Conservation (phyloP, 106 monocot species). For the Phalaenopsis equestris region DNA sequence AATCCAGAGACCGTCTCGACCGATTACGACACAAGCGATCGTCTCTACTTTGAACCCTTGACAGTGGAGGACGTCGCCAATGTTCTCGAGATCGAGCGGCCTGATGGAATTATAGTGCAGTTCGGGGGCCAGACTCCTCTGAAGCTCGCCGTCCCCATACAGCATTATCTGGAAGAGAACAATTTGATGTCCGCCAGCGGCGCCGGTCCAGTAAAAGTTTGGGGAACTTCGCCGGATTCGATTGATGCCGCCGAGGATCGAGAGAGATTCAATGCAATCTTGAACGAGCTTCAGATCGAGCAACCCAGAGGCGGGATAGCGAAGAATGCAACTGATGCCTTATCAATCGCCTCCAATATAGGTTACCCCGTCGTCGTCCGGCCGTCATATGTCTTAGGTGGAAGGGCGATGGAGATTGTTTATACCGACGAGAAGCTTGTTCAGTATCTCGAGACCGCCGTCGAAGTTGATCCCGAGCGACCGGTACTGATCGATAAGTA, state of each 20-base stretch:
- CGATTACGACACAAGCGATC: slow-evolving; percentile 95
- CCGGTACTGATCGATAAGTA: slow-evolving; percentile 92
- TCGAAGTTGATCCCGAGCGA: slow-evolving; percentile 85
- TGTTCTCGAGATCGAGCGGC: slow-evolving; percentile 84
- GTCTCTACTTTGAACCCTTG: slow-evolving; percentile 92
- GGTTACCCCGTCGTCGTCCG: slow-evolving; percentile 96
- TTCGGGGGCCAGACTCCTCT: slow-evolving; percentile 98
- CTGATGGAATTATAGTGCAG: slow-evolving; percentile 92
- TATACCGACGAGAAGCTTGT: slow-evolving; percentile 79
- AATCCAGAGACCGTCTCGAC: slow-evolving; percentile 98
- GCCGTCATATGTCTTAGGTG: slow-evolving; percentile 93
- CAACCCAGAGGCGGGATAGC: slow-evolving; percentile 97
- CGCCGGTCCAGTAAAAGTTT: slow-evolving; percentile 50
- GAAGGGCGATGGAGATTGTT: slow-evolving; percentile 97
- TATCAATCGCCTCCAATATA: slow-evolving; percentile 61
- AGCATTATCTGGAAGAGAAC: slow-evolving; percentile 56
- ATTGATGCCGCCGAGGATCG: slow-evolving; percentile 97
- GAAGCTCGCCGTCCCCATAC: slow-evolving; percentile 86
- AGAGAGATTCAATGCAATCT: slow-evolving; percentile 82
- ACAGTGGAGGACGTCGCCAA: slow-evolving; percentile 89
- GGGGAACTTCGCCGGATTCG: slow-evolving; percentile 96
- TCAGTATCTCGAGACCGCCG: slow-evolving; percentile 82
- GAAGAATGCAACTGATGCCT: slow-evolving; percentile 74
- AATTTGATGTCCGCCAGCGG: slow-evolving; percentile 47
- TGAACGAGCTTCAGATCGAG: slow-evolving; percentile 71